phyloP scores from a whole-genome alignment of 2,329 filamentous ascomycete genomes.

The Botrytis cinerea region DNA sequence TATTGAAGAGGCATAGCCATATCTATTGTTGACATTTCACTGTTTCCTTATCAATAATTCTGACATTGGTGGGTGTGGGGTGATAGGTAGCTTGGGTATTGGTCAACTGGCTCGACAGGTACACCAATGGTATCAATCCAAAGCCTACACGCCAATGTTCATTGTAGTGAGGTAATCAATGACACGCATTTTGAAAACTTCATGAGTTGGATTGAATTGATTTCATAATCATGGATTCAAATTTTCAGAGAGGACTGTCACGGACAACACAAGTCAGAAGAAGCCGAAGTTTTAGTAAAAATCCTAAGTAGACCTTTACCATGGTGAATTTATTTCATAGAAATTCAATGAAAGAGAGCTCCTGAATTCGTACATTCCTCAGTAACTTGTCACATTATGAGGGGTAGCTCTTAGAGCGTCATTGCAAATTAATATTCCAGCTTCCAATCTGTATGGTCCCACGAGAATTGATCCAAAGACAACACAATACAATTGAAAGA shows the following conservation, averaged over 20 bases:
- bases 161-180: background rate
- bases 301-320: background rate
- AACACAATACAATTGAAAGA: background rate
- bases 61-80: background rate
- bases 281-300: background rate
- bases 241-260: background rate
- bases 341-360: background rate
- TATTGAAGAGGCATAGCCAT: background rate
- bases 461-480: background rate
- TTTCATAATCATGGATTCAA: background rate
- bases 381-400: background rate
- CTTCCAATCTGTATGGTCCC: background rate
- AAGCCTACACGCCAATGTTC: background rate
- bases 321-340: background rate
- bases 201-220: background rate
- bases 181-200: background rate
- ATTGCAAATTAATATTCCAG: background rate
- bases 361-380: slow-evolving; percentile 6
- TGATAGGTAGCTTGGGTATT: background rate
- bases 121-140: background rate
- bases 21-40: background rate
- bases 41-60: background rate
- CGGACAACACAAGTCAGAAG: background rate
- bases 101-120: background rate
- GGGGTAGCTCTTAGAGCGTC: slow-evolving; percentile 1